Conservation (phyloP, 176 grass and related monocot species). For the Triticum turgidum region DNA sequence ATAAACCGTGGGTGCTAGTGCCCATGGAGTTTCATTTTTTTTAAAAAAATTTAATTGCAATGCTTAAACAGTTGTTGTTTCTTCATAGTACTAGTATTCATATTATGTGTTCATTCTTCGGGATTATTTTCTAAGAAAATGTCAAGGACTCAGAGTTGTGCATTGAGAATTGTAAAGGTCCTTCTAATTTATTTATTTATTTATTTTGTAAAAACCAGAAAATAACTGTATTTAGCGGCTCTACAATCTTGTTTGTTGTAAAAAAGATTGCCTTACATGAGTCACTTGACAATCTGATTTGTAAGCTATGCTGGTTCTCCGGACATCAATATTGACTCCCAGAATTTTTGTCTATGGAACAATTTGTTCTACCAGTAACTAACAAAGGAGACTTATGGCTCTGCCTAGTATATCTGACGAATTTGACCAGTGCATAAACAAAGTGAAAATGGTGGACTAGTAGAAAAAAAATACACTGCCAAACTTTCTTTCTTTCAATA, state of each 20-base stretch:
- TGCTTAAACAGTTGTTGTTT: background rate
- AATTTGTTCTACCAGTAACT: background rate
- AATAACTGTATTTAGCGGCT: background rate
- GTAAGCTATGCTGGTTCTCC: background rate
- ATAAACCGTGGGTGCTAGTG: too few relatives aligned
- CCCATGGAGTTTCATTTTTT: too few relatives aligned
- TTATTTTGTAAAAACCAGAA: background rate
- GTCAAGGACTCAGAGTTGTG: background rate
- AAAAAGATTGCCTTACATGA: background rate
- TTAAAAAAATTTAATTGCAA: too few relatives aligned
- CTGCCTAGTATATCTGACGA: background rate
- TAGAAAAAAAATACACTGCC: background rate
- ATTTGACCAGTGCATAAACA: background rate
- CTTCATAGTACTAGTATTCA: background rate
- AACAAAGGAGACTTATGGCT: background rate
- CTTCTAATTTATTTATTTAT: background rate
- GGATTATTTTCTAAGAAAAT: background rate
- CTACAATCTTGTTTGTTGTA: background rate
- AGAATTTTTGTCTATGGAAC: background rate
- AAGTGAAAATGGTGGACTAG: background rate
- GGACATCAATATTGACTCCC: background rate
- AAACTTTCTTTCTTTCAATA: background rate
- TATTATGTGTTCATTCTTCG: background rate
- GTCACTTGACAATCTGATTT: background rate
- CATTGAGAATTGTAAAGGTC: background rate